Percentiles rank a stretch among this genome's conserved stretches.
These are phyloP conservation scores for sweet orange (Citrus sinensis) DNA, from an alignment of 345 rosid genomes.

Conservation along the genomic window DVS_A1.0 CM039166.1:25083001-25083500, in stretches of 20 bases:
- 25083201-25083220: background rate
- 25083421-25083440: background rate
- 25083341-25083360: constrained; percentile 99
- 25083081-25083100: background rate
- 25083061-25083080: background rate
- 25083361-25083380: constrained; percentile 58
- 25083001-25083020: background rate
- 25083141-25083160: background rate
- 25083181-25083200: background rate
- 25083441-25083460: background rate
- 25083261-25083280: constrained; percentile 80
- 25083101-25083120: background rate
- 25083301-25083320: constrained; percentile 96
- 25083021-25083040: background rate
- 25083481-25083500: background rate
- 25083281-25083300: constrained; percentile 88
- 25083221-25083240: background rate
- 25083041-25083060: background rate
- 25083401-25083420: background rate
- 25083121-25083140: background rate
- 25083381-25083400: background rate
- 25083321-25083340: constrained; percentile 79
- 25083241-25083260: constrained; percentile 45
- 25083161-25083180: background rate
- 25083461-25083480: background rate